Percentiles rank a stretch among this genome's conserved stretches.
phyloP scores from a whole-genome alignment of 345 rosid species.

The Moringa oleifera region DNA sequence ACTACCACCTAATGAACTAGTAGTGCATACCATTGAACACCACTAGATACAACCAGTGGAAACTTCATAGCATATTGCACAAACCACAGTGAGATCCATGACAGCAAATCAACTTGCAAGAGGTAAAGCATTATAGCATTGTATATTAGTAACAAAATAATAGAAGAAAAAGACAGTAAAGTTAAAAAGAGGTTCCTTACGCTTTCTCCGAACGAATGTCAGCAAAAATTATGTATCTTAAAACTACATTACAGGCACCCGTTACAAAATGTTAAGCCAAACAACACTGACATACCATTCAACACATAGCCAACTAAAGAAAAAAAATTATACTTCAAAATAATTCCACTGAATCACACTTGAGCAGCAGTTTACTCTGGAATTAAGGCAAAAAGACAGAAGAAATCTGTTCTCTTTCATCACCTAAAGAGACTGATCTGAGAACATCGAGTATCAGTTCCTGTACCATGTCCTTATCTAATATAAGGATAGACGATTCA shows the following conservation, averaged over 20 bases:
- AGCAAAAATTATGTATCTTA: too few species aligned
- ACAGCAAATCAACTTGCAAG: not conserved
- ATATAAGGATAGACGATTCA: not conserved
- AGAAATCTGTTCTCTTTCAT: not conserved
- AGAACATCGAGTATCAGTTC: too few species aligned
- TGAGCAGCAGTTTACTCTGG: not conserved
- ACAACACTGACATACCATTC: not conserved
- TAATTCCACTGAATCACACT: not conserved
- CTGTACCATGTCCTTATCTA: not conserved
- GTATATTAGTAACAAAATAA: too few species aligned
- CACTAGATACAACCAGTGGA: not conserved
- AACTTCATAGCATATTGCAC: not conserved
- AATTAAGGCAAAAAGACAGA: not conserved
- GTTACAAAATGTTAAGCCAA: not conserved
- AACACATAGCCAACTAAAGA: not conserved
- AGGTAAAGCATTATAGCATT: not conserved
- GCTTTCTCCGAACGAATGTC: not conserved
- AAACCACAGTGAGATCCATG: not conserved
- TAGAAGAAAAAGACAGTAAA: too few species aligned
- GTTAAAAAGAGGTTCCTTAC: not conserved
- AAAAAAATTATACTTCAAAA: not conserved
- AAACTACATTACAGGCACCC: not conserved
- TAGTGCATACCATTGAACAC: not conserved
- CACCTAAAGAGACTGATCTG: not conserved
- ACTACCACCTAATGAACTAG: too few species aligned